These are phyloP conservation scores for Salix caprea DNA, from an alignment of 345 rosid species.

Conservation along the genomic window DNA sequence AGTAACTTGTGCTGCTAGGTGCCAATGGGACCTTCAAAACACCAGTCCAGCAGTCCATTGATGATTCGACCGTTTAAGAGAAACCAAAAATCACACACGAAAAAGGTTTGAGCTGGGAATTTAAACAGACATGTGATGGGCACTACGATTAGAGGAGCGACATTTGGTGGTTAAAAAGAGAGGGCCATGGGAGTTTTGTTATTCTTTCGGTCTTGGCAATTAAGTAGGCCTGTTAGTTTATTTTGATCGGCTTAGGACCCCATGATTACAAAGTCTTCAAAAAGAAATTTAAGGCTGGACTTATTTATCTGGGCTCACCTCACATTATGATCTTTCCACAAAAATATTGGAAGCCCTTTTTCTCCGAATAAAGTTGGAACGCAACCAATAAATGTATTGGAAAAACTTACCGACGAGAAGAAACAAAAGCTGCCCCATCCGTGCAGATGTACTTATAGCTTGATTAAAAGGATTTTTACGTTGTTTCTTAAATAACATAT, in stretches of 20 bases:
- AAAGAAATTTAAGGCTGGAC: neutral
- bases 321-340: neutral
- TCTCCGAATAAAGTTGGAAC: too few relatives aligned
- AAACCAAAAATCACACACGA: neutral
- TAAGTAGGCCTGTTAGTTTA: neutral
- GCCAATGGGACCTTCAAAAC: constrained; percentile 55
- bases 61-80: neutral
- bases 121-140: neutral
- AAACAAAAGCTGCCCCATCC: too few relatives aligned
- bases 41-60: constrained; percentile 66
- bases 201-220: neutral
- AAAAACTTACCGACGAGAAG: too few relatives aligned
- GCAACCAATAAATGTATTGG: too few relatives aligned
- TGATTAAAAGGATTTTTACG: too few relatives aligned
- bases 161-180: too few relatives aligned
- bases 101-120: neutral
- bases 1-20: constrained; percentile 17
- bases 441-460: too few relatives aligned
- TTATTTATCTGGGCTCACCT: neutral
- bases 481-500: too few relatives aligned
- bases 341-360: too few relatives aligned
- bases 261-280: neutral
- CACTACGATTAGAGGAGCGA: neutral
- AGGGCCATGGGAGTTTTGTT: too few relatives aligned
- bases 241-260: neutral